Base-by-base conservation (phyloP, 202 grass and related monocot species). In the Carex arenaria region DNA sequence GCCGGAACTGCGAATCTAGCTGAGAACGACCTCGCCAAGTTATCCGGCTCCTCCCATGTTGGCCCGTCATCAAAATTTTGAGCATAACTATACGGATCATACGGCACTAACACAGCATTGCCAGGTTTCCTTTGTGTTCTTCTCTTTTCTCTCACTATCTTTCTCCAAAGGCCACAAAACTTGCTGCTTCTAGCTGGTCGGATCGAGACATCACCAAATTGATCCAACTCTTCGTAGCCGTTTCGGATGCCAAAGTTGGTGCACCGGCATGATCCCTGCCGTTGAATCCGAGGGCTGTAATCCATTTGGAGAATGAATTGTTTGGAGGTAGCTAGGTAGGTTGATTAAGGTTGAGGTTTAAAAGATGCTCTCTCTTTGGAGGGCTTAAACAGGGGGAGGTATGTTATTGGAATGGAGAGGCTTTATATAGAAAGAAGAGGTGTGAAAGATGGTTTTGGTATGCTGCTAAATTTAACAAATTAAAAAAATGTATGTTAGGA, bases 31-130 rank as follows among this genome's bases (percentile, higher is more conserved):
- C 91, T 86, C 7, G 92, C 89, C 84, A 94, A 87, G 86, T 92
- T 90, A 8, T 97, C 94, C 15, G 84, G 89, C 83, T 97, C 92
- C 79, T 87, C 90, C 91, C 91, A 94, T 7, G 88, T 65, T 17
- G 80, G 78, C 68, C 94, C 90, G 38, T 94, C 92, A 79, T 97
- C 94, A 72, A 97, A 97, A 86, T 97, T 97, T 85, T 97, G 92
- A 26, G 90, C 90, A 71, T 97, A 97, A 71, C 89, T 92, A 70
- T 84, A 78, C 1, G 83, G 84, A 85, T 97, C 92, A 75, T 97
- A 97, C 0, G 91, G 88, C 85, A 86, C 92, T 79, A 67, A 47
- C 82, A 30, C 64, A 10, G 87, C 63, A 89, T 89, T 89, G 80
- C 86, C 86, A 81, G 83, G 15, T 79, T 87, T 86, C 79, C 87